phyloP scores from a whole-genome alignment of 768 basidiomycete species.

The Suillus tomentosus region DNA sequence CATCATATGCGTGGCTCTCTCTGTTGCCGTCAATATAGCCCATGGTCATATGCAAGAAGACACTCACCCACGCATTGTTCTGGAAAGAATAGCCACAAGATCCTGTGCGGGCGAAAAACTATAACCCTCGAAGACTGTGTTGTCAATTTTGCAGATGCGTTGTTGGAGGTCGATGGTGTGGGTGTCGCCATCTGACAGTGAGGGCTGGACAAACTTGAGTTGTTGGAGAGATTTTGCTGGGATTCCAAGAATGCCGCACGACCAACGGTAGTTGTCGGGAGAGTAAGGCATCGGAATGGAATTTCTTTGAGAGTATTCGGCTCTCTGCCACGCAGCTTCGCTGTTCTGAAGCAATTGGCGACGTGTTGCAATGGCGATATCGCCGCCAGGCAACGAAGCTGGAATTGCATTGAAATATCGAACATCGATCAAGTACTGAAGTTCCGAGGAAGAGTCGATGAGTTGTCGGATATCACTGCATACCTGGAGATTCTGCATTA shows the following conservation, averaged over 20 bases:
- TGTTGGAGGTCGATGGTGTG: not conserved
- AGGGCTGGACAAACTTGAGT: not conserved
- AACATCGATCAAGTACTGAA: not conserved
- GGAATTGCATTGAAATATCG: not conserved
- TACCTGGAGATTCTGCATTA: not conserved
- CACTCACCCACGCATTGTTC: not conserved
- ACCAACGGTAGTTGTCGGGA: not conserved
- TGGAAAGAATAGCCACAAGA: not conserved
- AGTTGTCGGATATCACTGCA: not conserved
- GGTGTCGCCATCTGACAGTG: not conserved
- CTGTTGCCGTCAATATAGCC: not conserved
- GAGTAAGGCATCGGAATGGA: not conserved
- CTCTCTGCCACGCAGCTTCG: not conserved
- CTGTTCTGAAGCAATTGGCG: not conserved
- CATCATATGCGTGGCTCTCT: not conserved
- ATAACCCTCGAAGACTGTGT: not conserved
- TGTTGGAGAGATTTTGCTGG: not conserved
- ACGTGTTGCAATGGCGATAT: not conserved
- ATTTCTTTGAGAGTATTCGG: not conserved
- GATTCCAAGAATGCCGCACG: not conserved
- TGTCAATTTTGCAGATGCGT: not conserved
- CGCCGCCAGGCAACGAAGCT: not conserved
- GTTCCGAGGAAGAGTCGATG: not conserved
- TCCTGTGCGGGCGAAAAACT: constrained; percentile 1
- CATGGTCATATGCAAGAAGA: too few relatives aligned